Conservation (phyloP, 371 early-diverging fungal genomes). For the Mortierella polycephala region DNA sequence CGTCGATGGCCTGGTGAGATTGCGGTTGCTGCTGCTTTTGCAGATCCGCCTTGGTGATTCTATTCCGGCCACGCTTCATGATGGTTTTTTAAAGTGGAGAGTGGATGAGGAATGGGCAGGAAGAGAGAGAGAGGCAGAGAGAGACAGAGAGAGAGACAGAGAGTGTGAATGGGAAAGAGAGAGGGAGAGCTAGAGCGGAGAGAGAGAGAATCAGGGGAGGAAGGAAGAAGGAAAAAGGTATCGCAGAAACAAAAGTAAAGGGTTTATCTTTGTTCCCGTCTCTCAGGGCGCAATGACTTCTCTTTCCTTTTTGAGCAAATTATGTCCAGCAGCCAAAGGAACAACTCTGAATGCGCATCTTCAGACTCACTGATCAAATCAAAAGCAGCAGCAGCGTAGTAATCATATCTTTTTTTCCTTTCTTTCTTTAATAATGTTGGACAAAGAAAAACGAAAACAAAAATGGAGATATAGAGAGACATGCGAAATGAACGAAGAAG, state of each 20-base stretch:
- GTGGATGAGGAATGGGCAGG: neutral
- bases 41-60: neutral
- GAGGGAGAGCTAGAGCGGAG: neutral
- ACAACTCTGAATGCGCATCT: no score
- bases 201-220: neutral
- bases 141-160: neutral
- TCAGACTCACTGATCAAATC: no score
- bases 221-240: neutral
- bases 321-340: constrained; percentile 10
- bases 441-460: no score
- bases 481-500: neutral
- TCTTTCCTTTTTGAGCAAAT: constrained; percentile 5
- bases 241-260: neutral
- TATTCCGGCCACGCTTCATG: neutral
- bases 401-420: no score
- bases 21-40: neutral
- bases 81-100: neutral
- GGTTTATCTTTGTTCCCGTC: constrained; percentile 1
- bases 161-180: neutral
- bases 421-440: no score
- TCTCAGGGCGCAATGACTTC: neutral
- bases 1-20: neutral
- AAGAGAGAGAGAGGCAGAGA: neutral
- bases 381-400: no score
- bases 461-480: no score